These are phyloP conservation scores for Penicillium oxalicum DNA, from an alignment of 2,329 filamentous ascomycete species.

Conservation along the genomic window DNA sequence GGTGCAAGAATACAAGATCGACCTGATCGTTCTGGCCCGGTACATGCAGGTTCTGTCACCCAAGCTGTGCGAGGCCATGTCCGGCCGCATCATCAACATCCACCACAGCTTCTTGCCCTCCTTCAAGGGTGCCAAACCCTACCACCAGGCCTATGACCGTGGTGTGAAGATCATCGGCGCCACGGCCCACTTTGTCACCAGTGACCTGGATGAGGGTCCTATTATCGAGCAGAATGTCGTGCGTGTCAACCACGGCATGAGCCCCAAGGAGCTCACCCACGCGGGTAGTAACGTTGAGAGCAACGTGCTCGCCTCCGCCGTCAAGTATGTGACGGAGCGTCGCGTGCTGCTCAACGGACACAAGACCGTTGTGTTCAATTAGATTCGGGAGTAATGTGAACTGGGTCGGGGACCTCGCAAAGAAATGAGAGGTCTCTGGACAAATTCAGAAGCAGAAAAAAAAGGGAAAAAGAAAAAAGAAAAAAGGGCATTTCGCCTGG, in stretches of 20 bases:
- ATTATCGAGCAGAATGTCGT: conserved; percentile 82
- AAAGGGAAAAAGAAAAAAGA: no score
- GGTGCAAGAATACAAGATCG: conserved; percentile 61
- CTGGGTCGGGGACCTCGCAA: no score
- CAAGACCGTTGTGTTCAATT: conserved; percentile 74
- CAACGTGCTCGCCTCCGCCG: conserved; percentile 71
- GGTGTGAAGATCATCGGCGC: conserved; percentile 86
- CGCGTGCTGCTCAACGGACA: conserved; percentile 70
- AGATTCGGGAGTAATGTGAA: conserved; percentile 4
- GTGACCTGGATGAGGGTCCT: conserved; percentile 76
- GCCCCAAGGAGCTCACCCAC: conserved; percentile 67
- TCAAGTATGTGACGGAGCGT: conserved; percentile 77
- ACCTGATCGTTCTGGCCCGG: conserved; percentile 72
- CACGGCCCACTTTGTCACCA: conserved; percentile 79
- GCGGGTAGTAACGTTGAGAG: conserved; percentile 81
- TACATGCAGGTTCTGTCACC: conserved; percentile 86
- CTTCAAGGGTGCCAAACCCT: conserved; percentile 84
- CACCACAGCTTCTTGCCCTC: conserved; percentile 80
- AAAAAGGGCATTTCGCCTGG: no score
- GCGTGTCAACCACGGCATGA: conserved; percentile 70
- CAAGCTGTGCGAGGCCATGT: conserved; percentile 69
- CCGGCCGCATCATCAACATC: conserved; percentile 84
- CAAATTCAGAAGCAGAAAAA: no score
- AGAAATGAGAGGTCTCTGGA: no score
- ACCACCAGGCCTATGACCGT: conserved; percentile 79